A percentile compares a stretch with the other conserved stretches of the same genome.
Evolutionary conservation across 495 filamentous ascomycete species (phyloP).

Genomic region (Aspergillus leporis): DNA sequence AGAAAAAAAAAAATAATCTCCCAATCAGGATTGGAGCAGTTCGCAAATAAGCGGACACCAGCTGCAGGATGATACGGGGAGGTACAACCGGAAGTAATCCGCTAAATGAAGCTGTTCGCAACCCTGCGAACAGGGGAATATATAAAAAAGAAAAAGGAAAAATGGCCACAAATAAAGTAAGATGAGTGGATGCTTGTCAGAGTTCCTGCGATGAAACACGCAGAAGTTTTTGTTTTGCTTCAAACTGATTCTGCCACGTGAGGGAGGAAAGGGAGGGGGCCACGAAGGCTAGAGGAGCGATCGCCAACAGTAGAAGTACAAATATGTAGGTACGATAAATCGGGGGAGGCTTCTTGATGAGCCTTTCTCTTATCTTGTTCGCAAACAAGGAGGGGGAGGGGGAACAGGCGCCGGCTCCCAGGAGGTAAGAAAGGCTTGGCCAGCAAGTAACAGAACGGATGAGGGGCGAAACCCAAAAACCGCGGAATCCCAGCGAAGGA

Average conservation of each 20-base stretch:
- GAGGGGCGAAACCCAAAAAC: slow-evolving; percentile 15
- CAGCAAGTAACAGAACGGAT: slow-evolving; percentile 11
- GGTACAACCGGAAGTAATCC: background rate
- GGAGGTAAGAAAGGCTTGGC: slow-evolving; percentile 22
- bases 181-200: slow-evolving; percentile 8
- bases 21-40: slow-evolving; percentile 20
- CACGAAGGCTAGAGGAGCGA: slow-evolving; percentile 6
- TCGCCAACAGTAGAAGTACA: slow-evolving; percentile 19
- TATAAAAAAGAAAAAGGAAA: background rate
- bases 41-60: slow-evolving; percentile 9
- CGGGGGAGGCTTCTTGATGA: background rate
- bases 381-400: slow-evolving; percentile 8
- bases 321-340: slow-evolving; percentile 4
- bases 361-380: slow-evolving; percentile 16
- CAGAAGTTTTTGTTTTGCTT: slow-evolving; percentile 11
- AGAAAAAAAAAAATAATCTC: background rate
- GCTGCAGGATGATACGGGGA: slow-evolving; percentile 1
- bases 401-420: slow-evolving; percentile 14
- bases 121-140: background rate
- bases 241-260: slow-evolving; percentile 25
- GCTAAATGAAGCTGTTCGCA: slow-evolving; percentile 2
- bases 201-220: slow-evolving; percentile 15
- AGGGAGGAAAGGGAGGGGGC: slow-evolving; percentile 13
- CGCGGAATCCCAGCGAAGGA: background rate
- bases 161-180: slow-evolving; percentile 13